Evolutionary conservation across 768 basidiomycete genomes (phyloP).

Genomic region (Boletus rubropictus): DNA sequence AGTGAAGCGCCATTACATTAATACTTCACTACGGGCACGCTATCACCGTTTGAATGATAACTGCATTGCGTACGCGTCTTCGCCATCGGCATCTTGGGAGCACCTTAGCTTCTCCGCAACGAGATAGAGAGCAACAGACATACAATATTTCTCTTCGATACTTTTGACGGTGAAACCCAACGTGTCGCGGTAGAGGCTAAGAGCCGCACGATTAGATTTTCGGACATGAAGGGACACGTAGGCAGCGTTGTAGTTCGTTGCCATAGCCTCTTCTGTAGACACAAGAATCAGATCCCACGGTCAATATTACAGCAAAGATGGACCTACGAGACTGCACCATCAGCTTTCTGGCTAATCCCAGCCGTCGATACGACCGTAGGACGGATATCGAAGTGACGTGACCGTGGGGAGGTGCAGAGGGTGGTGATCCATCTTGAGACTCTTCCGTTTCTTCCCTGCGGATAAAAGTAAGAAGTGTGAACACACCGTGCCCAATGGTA

Average conservation of each 20-base stretch:
- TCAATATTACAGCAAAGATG: not conserved
- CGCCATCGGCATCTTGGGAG: constrained; percentile 80
- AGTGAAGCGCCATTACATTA: constrained; percentile 7
- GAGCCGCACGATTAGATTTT: constrained; percentile 90
- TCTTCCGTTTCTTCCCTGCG: constrained; percentile 51
- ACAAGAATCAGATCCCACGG: constrained; percentile 1
- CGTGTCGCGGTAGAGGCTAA: constrained; percentile 81
- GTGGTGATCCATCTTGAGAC: constrained; percentile 43
- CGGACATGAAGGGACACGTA: constrained; percentile 89
- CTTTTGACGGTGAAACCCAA: constrained; percentile 84
- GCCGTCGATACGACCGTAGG: constrained; percentile 79
- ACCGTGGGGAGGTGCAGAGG: constrained; percentile 61
- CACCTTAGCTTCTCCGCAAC: constrained; percentile 6
- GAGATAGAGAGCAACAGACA: constrained; percentile 29
- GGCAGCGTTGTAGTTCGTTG: constrained; percentile 73
- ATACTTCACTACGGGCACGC: constrained; percentile 1
- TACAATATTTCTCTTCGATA: constrained; percentile 89
- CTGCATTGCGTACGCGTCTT: constrained; percentile 91
- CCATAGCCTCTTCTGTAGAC: constrained; percentile 81
- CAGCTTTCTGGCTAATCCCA: constrained; percentile 89
- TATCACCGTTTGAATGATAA: constrained; percentile 44
- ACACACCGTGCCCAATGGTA: not conserved
- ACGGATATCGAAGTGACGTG: constrained; percentile 98
- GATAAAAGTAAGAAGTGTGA: constrained; percentile 24
- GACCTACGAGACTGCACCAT: constrained; percentile 88